phyloP scores from a whole-genome alignment of 2,329 filamentous ascomycete species.

The Monosporascus sp. region DNA sequence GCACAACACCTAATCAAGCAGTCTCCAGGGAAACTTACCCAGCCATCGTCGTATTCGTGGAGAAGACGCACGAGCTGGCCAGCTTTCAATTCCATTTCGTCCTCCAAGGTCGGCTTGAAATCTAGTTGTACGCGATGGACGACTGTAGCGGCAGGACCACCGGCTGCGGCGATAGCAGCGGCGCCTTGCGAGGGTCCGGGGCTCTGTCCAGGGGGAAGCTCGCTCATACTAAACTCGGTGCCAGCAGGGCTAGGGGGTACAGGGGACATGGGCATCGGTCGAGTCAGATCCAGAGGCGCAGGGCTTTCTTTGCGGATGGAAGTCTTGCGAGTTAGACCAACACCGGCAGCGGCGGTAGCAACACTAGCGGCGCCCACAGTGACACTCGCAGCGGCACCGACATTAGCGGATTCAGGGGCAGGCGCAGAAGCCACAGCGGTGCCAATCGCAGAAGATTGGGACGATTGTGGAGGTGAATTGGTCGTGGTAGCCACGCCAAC shows the following conservation, averaged over 20 bases:
- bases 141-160: slow-evolving; percentile 53
- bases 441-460: slow-evolving; percentile 26
- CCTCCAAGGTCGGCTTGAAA: slow-evolving; percentile 86
- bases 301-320: slow-evolving; percentile 52
- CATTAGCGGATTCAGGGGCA: slow-evolving; percentile 20
- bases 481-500: slow-evolving; percentile 34
- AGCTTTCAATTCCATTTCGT: slow-evolving; percentile 76
- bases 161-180: slow-evolving; percentile 57
- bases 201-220: slow-evolving; percentile 42
- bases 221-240: slow-evolving; percentile 58
- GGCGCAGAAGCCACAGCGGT: slow-evolving; percentile 34
- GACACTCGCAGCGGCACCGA: slow-evolving; percentile 15
- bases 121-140: slow-evolving; percentile 93
- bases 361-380: slow-evolving; percentile 35
- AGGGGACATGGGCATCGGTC: slow-evolving; percentile 25
- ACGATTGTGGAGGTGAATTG: slow-evolving; percentile 21
- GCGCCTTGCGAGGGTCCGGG: slow-evolving; percentile 45
- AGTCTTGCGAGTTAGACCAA: slow-evolving; percentile 44
- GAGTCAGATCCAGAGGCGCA: slow-evolving; percentile 49
- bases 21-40: slow-evolving; percentile 57
- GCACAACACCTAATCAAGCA: slow-evolving; percentile 8
- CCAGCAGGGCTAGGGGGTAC: slow-evolving; percentile 55
- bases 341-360: slow-evolving; percentile 32
- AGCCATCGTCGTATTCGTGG: slow-evolving; percentile 97
- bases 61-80: slow-evolving; percentile 84